Percentiles rank a stretch among this genome's conserved stretches.
These are phyloP conservation scores for Lachnellula subtilissima DNA, from an alignment of 2,329 filamentous ascomycete species.

Conservation along the genomic window DNA sequence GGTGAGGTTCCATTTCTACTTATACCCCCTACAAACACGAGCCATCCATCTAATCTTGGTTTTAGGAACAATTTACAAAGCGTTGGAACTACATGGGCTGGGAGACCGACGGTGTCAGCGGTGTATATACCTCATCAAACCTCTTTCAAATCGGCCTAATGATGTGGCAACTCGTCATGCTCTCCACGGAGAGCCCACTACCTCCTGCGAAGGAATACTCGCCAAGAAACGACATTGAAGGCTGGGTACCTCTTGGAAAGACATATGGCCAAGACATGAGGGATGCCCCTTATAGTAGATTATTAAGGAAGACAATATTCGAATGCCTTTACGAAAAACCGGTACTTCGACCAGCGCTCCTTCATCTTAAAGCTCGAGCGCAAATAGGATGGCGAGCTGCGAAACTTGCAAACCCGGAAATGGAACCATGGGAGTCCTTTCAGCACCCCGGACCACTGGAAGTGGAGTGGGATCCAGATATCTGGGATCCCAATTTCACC, in stretches of 20 bases:
- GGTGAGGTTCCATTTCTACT: not conserved
- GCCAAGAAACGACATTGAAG: not conserved
- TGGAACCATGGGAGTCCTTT: not conserved
- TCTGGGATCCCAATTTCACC: not conserved
- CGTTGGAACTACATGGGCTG: conserved; percentile 7
- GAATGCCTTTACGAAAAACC: conserved; percentile 13
- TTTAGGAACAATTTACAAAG: conserved; percentile 8
- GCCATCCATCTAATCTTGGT: not conserved
- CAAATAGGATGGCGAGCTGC: not conserved
- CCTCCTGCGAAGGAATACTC: not conserved
- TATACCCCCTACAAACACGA: too few species aligned
- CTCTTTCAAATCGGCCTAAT: not conserved
- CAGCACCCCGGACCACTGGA: not conserved
- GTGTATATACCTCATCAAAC: conserved; percentile 5
- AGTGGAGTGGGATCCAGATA: not conserved
- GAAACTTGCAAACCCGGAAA: not conserved
- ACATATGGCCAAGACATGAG: conserved; percentile 1
- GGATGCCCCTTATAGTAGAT: conserved; percentile 1
- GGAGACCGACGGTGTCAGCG: conserved; percentile 1
- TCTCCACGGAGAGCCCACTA: not conserved
- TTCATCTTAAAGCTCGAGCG: conserved; percentile 4
- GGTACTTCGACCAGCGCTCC: not conserved
- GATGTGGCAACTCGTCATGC: conserved; percentile 5
- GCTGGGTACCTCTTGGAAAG: not conserved
- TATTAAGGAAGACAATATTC: conserved; percentile 6